Base-by-base conservation (phyloP, 768 basidiomycete species). In the Pisolithus albus region DNA sequence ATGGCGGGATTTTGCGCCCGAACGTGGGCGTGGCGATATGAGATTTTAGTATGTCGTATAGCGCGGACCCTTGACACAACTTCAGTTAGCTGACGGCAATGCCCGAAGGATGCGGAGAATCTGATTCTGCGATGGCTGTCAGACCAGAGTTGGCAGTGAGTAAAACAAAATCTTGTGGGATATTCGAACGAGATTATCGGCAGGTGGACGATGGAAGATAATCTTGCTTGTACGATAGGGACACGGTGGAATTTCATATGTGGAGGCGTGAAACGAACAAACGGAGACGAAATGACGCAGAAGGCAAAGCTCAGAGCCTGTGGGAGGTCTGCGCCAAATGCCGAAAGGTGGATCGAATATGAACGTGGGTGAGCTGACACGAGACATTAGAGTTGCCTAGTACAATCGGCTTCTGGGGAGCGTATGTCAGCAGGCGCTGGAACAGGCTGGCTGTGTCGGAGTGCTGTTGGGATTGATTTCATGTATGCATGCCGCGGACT, bases 1-100 rank as follows among this genome's bases (percentile, higher is more conserved):
- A 43, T 50, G 52, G 45, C 49, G 52, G 47, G 16, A 15, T 34
- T 55, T 34, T 43, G 40, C 30, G 48, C 34, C 50, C 36, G 45
- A 41, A 47, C 46, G 49, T 50, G 55, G 46, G 19, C n/a, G n/a
- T 19, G 37, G 46, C 46, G 54, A 56, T 49, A 54, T 52, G 54
- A 51, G 30, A 30, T 26, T 26, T 2, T 30, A 30, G 30, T 30
- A 7, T 2, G 7, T 38, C 4, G 10, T 37, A 15, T 36, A 36
- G 23, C 26, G 23, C 24, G 39, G 40, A 41, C 21, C 43, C 26
- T 23, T 44, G 43, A 44, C 43, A 44, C 43, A 23, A 44, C 40
- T 24, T 16, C 11, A 28, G 21, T 16, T 23, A 28, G 21, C 16
- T 16, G 42, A 47, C 16, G 44, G 45, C 24, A 54, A 48, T 38